Base-by-base conservation (phyloP, 176 grass and related monocot genomes). In the Phyllostachys edulis region DNA sequence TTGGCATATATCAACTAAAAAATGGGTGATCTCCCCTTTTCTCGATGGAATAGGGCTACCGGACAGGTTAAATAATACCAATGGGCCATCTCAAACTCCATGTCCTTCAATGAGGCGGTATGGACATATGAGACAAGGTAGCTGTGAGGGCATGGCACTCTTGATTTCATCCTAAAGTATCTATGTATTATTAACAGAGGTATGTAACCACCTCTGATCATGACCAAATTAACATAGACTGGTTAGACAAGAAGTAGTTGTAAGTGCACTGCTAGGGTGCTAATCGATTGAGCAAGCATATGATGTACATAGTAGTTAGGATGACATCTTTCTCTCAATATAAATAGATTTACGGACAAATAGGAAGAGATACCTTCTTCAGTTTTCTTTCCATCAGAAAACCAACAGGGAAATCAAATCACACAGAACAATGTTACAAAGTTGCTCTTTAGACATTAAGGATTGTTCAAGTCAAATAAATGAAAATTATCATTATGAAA, bases 341-440 rank as follows among this genome's bases (percentile, higher is more conserved):
- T 18, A 44, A 80, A 80, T 34, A 76, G 11, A 85, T 32, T 76
- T 62, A 75, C n/a, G 64, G 64, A 54, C 39, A 92, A 73, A 24
- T 74, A 67, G 16, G 40, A 69, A 44, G 23, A 73, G 6, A 77
- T 88, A 98, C 96, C 96, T 93, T 98, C 96, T 93, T 92, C 92
- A 78, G 92, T 42, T 52, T 71, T 18, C 4, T 63, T 63, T 69
- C 23, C 44, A 70, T 3, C 69, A 71, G 65, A 63, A 88, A 69
- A 47, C 56, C 13, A 34, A 15, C 6, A 72, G 24, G 52, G 21
- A 82, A 63, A 69, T 51, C 23, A 9, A 16, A 68, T 68, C 0
- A 1, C 9, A 24, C 7, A 27, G 70, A 73, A 51, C 45, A 73
- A 16, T 34, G 2, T 26, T 40, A 80, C 1, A 67, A 9, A 23